Base-by-base conservation (phyloP, 2,329 filamentous ascomycete species). In the Stemphylium lycopersici region DNA sequence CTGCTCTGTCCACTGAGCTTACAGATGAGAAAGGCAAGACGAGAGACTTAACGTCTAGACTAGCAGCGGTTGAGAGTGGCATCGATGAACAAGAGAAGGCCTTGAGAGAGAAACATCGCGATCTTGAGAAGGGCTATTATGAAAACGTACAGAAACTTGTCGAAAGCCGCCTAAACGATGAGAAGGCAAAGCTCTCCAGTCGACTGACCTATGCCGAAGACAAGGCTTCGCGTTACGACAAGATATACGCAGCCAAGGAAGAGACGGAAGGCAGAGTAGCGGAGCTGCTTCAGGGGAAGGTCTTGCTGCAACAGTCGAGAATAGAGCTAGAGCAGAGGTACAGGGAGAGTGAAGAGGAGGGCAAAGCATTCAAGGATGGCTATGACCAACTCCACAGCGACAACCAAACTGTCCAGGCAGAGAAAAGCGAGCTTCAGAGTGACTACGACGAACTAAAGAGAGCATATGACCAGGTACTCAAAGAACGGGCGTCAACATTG, bases 341-440 rank as follows among this genome's bases (percentile, higher is more conserved):
- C 31, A 42, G 20, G 31, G 22, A 49, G 11, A 20, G 38, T 2
- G 39, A 42, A 16, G 29, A 33, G 6, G 22, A 42, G 4, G 47
- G 36, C 5, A 41, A 20, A 6, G 31, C 24, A 4, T n/a, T 49
- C 3, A 37, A 15, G 4, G 20, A 49, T 18, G 47, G 47, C 1
- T 49, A 49, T 22, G 31, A 49, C n/a, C 38, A 49, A 29, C 31
- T 42, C n/a, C 34, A 29, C n/a, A 37, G 41, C 6, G 38, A 42
- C 6, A 49, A 26, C 13, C 37, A 22, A 16, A n/a, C 24, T 8
- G 29, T 49, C 4, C 38, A 29, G 6, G 41, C 8, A 4, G 47
- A 49, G n/a, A 49, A 24, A 18, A 5, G n/a, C 6, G 38, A 26
- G 34, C 47, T 49, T 11, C 38, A 41, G 31, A 8, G n/a, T 5